Conservation (phyloP, 1,284 basidiomycete species). For the Naganishia albida region DNA sequence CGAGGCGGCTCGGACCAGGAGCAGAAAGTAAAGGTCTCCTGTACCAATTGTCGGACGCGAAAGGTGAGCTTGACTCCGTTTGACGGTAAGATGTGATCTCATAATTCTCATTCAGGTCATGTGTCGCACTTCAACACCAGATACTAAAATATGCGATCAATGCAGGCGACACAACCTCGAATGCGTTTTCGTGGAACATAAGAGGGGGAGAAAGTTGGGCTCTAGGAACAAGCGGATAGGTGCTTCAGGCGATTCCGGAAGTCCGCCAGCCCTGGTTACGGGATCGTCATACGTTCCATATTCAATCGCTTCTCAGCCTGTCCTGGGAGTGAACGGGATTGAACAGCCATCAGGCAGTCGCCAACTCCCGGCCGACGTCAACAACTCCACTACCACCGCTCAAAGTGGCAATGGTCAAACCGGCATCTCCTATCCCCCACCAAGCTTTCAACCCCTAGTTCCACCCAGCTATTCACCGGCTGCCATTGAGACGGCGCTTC, state of each 20-base stretch:
- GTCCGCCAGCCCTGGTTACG: not conserved
- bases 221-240: conserved; percentile 7
- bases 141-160: conserved; percentile 14
- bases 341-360: not conserved
- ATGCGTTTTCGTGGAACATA: conserved; percentile 15
- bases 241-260: not conserved
- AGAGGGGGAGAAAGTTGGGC: conserved; percentile 15
- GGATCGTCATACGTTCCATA: too few species aligned
- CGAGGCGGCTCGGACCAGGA: not conserved
- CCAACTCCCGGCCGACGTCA: not conserved
- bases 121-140: conserved; percentile 13
- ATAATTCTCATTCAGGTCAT: conserved; percentile 6
- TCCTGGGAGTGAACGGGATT: not conserved
- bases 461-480: not conserved
- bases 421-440: too few species aligned
- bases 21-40: conserved; percentile 18
- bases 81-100: not conserved
- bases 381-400: not conserved
- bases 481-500: not conserved
- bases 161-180: conserved; percentile 17
- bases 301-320: not conserved
- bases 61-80: not conserved
- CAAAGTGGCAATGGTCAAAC: too few species aligned
- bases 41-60: conserved; percentile 20
- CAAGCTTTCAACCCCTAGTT: not conserved